Conservation (phyloP, 495 filamentous ascomycete genomes). For the Tuber melanosporum region DNA sequence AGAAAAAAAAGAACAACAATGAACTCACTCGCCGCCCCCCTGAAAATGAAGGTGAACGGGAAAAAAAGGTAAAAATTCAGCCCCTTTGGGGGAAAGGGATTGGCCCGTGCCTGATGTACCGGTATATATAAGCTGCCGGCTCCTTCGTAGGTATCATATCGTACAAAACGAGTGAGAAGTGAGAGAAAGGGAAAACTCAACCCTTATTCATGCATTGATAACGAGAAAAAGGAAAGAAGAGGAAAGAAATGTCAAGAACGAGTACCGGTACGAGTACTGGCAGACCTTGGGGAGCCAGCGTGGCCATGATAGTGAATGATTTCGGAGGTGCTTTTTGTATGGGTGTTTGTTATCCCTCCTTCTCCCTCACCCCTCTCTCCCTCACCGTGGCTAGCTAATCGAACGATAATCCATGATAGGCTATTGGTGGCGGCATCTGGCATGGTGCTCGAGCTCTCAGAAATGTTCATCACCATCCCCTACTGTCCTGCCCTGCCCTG, state of each 20-base stretch:
- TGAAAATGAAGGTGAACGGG: neutral
- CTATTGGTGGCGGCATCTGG: constrained; percentile 92
- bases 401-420: constrained; percentile 45
- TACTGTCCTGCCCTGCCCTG: constrained; percentile 10
- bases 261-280: neutral
- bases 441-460: constrained; percentile 95
- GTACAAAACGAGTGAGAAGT: neutral
- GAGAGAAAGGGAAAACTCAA: neutral
- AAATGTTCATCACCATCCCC: constrained; percentile 53
- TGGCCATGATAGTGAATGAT: constrained; percentile 73
- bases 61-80: neutral
- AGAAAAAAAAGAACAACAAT: neutral
- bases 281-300: neutral
- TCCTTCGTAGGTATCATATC: neutral
- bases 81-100: neutral
- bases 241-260: neutral
- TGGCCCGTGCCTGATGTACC: neutral
- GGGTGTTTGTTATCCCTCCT: constrained; percentile 64
- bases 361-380: constrained; percentile 6
- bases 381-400: neutral
- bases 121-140: neutral
- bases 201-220: neutral
- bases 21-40: neutral
- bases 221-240: no score
- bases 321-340: constrained; percentile 97